phyloP scores from a whole-genome alignment of 495 filamentous ascomycete species.

The Penicillium herquei region DNA sequence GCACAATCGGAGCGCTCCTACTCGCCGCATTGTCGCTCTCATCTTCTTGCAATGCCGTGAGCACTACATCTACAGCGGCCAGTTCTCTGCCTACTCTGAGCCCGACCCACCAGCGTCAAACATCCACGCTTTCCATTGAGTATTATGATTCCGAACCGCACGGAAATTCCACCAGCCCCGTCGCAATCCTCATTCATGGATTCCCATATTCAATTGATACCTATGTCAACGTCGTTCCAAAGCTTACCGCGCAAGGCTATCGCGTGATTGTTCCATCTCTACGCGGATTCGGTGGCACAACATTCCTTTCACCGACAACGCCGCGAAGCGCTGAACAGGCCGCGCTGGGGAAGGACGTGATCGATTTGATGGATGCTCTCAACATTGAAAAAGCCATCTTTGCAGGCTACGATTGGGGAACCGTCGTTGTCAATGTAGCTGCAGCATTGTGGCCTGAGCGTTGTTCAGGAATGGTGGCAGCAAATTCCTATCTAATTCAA shows the following conservation, averaged over 20 bases:
- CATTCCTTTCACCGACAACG: conserved; percentile 14
- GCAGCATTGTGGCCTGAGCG: too few species aligned
- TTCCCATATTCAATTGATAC: conserved; percentile 26
- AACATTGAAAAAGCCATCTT: too few species aligned
- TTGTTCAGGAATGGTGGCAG: too few species aligned
- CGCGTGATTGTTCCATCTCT: conserved; percentile 27
- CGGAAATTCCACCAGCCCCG: conserved; percentile 5
- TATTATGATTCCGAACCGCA: conserved; percentile 1
- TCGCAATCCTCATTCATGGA: conserved; percentile 16
- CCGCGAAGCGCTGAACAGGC: conserved; percentile 23
- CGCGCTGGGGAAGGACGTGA: conserved; percentile 19
- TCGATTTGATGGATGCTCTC: conserved; percentile 4
- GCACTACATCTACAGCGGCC: neutral
- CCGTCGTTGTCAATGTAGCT: too few species aligned
- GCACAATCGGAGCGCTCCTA: neutral
- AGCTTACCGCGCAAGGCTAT: conserved; percentile 16
- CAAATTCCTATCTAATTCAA: too few species aligned
- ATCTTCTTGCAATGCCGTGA: neutral
- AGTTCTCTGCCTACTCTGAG: neutral
- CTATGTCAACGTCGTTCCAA: conserved; percentile 20
- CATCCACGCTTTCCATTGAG: conserved; percentile 1
- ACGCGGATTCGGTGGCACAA: conserved; percentile 22
- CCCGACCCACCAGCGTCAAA: neutral
- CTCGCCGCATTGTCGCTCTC: neutral
- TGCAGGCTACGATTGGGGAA: too few species aligned